These are phyloP conservation scores for Persicaria tinctoria DNA, from an alignment of 148 eudicot species.

Conservation along the genomic window DNA sequence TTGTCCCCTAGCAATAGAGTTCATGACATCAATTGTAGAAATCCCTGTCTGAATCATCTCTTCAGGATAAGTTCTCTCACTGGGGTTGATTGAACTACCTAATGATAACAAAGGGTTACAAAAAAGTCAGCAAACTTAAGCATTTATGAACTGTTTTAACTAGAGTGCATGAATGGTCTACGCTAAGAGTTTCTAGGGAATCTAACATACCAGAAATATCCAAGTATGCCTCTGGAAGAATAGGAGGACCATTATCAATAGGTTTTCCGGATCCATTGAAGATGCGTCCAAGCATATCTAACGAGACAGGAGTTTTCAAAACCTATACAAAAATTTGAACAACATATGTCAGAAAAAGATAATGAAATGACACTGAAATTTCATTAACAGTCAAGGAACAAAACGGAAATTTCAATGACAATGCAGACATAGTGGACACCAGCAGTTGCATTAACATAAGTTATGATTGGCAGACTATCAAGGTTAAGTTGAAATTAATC, in stretches of 20 bases:
- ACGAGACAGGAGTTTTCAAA: conserved; percentile 89
- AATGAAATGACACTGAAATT: not conserved
- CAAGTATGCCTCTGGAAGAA: conserved; percentile 93
- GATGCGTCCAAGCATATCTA: conserved; percentile 99
- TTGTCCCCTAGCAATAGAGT: conserved; percentile 98
- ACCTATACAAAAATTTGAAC: conserved; percentile 37
- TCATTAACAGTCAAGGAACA: not conserved
- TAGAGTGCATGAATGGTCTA: not conserved
- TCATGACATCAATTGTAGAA: conserved; percentile 99
- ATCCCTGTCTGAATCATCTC: conserved; percentile 99
- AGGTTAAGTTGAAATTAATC: not conserved
- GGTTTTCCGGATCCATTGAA: conserved; percentile 99
- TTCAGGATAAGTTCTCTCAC: conserved; percentile 98
- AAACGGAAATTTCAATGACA: not conserved
- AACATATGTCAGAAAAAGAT: not conserved
- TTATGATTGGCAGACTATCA: not conserved
- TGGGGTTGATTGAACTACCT: conserved; percentile 99
- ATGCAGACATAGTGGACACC: not conserved
- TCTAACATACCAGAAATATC: conserved; percentile 79
- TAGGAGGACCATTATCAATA: conserved; percentile 97
- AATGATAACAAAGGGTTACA: conserved; percentile 5
- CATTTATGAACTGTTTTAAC: not conserved
- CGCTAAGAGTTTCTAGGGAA: not conserved
- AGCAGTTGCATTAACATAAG: conserved; percentile 1
- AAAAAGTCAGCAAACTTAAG: not conserved